A percentile compares a stretch with the other conserved stretches of the same genome.
Conservation (phyloP, 176 grass and related monocot species). For the Triticum timopheevii region DNA sequence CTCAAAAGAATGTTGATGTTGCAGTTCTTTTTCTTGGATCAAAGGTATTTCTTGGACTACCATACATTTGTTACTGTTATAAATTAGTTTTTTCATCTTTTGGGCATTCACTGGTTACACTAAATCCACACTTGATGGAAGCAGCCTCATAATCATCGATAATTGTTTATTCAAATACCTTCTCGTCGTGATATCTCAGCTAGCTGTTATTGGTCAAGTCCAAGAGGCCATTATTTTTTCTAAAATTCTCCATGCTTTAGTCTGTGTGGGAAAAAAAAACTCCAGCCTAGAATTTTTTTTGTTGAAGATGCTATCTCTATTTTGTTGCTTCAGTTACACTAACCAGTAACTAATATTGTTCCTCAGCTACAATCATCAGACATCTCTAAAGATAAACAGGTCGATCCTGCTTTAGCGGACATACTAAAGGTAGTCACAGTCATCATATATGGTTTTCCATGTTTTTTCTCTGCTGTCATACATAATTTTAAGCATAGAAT, state of each 20-base stretch:
- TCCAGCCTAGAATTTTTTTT: neutral
- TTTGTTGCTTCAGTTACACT: neutral
- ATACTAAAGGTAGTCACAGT: slow-evolving; percentile 46
- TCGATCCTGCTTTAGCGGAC: slow-evolving; percentile 46
- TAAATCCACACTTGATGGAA: neutral
- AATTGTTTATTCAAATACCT: neutral
- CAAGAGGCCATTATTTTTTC: neutral
- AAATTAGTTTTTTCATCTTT: neutral
- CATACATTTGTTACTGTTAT: neutral
- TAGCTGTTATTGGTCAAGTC: neutral
- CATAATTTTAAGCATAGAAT: neutral
- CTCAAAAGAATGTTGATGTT: slow-evolving; percentile 56
- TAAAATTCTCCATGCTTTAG: neutral
- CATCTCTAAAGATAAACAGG: slow-evolving; percentile 57
- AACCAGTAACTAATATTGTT: neutral
- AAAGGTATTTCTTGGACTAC: slow-evolving; percentile 52
- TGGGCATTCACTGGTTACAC: neutral
- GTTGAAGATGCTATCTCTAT: neutral
- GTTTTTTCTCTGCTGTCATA: neutral
- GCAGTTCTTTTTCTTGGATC: slow-evolving; percentile 85
- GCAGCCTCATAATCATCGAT: neutral
- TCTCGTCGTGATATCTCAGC: neutral
- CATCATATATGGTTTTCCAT: neutral
- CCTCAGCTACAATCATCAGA: slow-evolving; percentile 62
- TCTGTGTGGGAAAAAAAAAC: neutral